Evolutionary conservation across 192 early-diverging fungal genomes (phyloP), one percentile per base, ranked within the genome.

Genomic region (Podochytrium sp.): DNA sequence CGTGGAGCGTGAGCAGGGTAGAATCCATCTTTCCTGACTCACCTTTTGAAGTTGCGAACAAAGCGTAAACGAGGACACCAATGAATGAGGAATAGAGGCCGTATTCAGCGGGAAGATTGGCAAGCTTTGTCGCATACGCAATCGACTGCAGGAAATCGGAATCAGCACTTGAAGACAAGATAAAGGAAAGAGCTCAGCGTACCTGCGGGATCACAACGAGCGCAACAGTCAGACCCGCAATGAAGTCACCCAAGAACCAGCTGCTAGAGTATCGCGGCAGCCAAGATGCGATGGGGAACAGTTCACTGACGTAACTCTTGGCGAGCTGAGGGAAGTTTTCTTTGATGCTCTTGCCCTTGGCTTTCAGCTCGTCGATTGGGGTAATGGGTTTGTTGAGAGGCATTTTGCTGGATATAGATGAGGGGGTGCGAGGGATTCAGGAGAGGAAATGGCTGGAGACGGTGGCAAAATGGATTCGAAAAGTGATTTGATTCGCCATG

Each of bases 61-160:
- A 63, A 55, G 82, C 81, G 76, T 94, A 94, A 29, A 91, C 30
- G 12, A 92, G 70, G 27, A 86, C 81, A 25, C 93, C 92, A 34
- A 90, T 76, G 73, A 93, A 89, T 42, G 85, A 83, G 55, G 92
- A 89, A 78, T 93, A 94, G 10, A 94, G 81, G 0, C 93, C 93
- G 69, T 86, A 91, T 69, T 92, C 74, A 53, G 88, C 86, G 32
- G 92, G 91, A 37, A 94, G 74, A 41, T 79, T 79, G 6, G 92
- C 92, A 0, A 94, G 79, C 81, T 91, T 93, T 37, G 72, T 65
- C 14, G 93, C 86, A 65, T 93, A 90, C 38, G 92, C 87, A 25
- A 86, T 75, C 39, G 82, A 60, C 65, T 77, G 63, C 29, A 58
- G 55, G 27, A 74, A 47, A 71, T 25, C 12, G 25, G 20, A 25